Conservation (phyloP, 108 stramenopile species). For the Cyclotella atomus region DNA sequence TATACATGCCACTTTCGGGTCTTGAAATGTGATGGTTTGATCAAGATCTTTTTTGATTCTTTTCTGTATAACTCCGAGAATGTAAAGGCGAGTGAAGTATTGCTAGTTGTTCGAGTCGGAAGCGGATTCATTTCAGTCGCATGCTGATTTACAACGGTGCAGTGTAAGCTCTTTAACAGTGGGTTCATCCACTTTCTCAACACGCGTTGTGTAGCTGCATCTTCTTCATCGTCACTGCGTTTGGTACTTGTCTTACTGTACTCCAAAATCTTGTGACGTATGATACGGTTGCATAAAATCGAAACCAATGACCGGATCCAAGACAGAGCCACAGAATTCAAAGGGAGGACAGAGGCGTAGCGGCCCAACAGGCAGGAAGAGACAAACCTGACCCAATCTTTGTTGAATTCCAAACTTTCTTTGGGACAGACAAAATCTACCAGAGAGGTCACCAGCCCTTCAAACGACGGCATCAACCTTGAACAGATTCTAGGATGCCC, state of each 20-base stretch:
- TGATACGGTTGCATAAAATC: slow-evolving; percentile 19
- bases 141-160: slow-evolving; percentile 19
- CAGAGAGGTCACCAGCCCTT: slow-evolving; percentile 23
- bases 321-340: background rate
- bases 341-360: slow-evolving; percentile 18
- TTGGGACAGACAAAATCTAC: slow-evolving; percentile 14
- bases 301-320: slow-evolving; percentile 38
- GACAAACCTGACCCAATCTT: slow-evolving; percentile 29
- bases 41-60: slow-evolving; percentile 30
- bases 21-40: slow-evolving; percentile 32
- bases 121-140: background rate
- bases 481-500: background rate
- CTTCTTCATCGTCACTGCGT: background rate
- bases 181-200: slow-evolving; percentile 39
- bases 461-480: slow-evolving; percentile 37
- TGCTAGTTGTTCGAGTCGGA: background rate
- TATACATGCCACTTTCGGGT: slow-evolving; percentile 46
- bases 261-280: background rate
- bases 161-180: slow-evolving; percentile 32
- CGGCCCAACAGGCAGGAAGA: slow-evolving; percentile 30
- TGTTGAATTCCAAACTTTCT: background rate
- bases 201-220: slow-evolving; percentile 16
- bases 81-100: slow-evolving; percentile 23
- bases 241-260: background rate
- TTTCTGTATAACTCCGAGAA: slow-evolving; percentile 37